phyloP scores from a whole-genome alignment of 1,284 basidiomycete genomes.

The Schizopora paradoxa region DNA sequence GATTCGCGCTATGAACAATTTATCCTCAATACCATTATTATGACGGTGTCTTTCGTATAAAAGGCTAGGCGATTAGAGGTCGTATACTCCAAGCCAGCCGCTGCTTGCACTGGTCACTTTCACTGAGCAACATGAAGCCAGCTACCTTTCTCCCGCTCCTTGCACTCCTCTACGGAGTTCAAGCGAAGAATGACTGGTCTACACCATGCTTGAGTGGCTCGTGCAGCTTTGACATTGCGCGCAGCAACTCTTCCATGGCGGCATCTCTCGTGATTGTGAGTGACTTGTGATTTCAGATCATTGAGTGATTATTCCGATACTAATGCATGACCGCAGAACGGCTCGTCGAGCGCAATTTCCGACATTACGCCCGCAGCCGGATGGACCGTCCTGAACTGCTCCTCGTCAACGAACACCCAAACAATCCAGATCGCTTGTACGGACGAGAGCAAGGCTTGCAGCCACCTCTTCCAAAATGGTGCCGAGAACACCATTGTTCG shows the following conservation, averaged over 20 bases:
- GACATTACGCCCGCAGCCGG: slow-evolving; percentile 50
- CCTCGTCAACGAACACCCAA: slow-evolving; percentile 34
- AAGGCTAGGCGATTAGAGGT: no score
- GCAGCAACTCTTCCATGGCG: slow-evolving; percentile 24
- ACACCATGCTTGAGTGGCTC: slow-evolving; percentile 36
- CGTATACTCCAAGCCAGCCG: no score
- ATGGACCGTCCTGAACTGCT: slow-evolving; percentile 46
- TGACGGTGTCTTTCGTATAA: no score
- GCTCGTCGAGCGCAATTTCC: slow-evolving; percentile 38
- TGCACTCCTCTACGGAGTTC: not conserved
- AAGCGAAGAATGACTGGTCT: slow-evolving; percentile 40
- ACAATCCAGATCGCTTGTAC: slow-evolving; percentile 45
- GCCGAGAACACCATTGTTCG: slow-evolving; percentile 47
- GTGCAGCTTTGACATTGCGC: slow-evolving; percentile 34
- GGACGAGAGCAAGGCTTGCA: slow-evolving; percentile 32
- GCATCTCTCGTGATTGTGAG: slow-evolving; percentile 37
- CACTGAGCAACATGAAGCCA: no score
- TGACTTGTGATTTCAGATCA: slow-evolving; percentile 2
- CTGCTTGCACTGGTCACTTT: no score
- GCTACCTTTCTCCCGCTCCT: not conserved
- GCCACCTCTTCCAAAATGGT: slow-evolving; percentile 39
- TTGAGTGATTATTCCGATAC: slow-evolving; percentile 7
- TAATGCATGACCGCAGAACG: slow-evolving; percentile 30
- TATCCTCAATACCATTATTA: no score
- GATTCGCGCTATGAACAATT: no score